phyloP scores from a whole-genome alignment of 148 eudicot species.

The Rhododendron mucronatum region DNA sequence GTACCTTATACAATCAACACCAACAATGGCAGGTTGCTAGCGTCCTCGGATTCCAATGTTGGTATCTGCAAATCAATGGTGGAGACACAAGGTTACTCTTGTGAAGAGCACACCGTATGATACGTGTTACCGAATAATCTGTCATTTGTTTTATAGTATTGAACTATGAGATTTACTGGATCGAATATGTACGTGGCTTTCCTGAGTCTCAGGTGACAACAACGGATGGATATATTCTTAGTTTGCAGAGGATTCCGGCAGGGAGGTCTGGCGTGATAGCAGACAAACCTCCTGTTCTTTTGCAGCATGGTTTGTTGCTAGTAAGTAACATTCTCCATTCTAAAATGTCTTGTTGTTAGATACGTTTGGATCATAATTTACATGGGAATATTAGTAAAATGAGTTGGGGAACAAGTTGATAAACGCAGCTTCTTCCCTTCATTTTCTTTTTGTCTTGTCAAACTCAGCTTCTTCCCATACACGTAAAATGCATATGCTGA shows the following conservation, averaged over 20 bases:
- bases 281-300: conserved; percentile 33
- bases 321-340: conserved; percentile 16
- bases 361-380: no score
- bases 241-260: conserved; percentile 38
- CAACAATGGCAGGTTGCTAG: background rate
- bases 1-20: conserved; percentile 2
- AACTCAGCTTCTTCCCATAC: no score
- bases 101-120: conserved; percentile 43
- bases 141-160: background rate
- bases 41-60: background rate
- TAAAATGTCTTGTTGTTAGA: background rate
- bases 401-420: background rate
- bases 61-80: conserved; percentile 33
- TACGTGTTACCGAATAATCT: background rate
- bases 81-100: conserved; percentile 30
- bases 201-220: conserved; percentile 30
- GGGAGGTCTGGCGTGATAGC: conserved; percentile 23
- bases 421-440: background rate
- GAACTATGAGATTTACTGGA: background rate
- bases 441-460: background rate
- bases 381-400: no score
- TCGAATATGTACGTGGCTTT: background rate
- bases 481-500: no score
- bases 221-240: conserved; percentile 42
- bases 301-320: conserved; percentile 42